These are phyloP conservation scores for Dioszegia hungarica DNA, from an alignment of 768 basidiomycete genomes.

Conservation along the genomic window DNA sequence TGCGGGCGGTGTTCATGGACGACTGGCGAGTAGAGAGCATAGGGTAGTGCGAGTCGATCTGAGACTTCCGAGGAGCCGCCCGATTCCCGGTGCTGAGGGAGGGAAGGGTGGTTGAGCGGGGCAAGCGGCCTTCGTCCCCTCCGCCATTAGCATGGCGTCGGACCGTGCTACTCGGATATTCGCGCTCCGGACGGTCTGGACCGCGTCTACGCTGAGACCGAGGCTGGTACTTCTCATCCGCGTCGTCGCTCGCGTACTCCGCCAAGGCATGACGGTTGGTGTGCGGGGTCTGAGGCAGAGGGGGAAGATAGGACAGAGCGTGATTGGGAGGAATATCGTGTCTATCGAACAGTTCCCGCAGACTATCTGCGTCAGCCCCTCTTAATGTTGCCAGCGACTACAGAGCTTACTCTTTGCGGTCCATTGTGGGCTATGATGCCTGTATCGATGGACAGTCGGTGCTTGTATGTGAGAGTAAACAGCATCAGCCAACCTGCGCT, in stretches of 20 bases:
- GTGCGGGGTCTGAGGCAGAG: conserved; percentile 26
- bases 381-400: no score
- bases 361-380: background rate
- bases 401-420: background rate
- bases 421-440: no score
- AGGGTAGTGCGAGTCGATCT: conserved; percentile 12
- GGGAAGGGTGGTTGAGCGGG: background rate
- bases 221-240: background rate
- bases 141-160: background rate
- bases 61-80: background rate
- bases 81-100: background rate
- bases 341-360: background rate
- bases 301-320: conserved; percentile 20
- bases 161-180: background rate
- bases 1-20: conserved; percentile 12
- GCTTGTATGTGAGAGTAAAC: no score
- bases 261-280: background rate
- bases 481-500: no score
- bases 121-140: background rate
- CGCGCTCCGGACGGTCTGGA: background rate
- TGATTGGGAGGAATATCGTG: conserved; percentile 11
- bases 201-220: background rate
- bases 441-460: no score
- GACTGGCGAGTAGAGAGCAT: conserved; percentile 27
- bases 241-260: background rate